A percentile compares a stretch with the other conserved stretches of the same genome.
These are phyloP conservation scores for Alopecurus myosuroides DNA, from an alignment of 176 grass and related monocot species.

Conservation along the genomic window DNA sequence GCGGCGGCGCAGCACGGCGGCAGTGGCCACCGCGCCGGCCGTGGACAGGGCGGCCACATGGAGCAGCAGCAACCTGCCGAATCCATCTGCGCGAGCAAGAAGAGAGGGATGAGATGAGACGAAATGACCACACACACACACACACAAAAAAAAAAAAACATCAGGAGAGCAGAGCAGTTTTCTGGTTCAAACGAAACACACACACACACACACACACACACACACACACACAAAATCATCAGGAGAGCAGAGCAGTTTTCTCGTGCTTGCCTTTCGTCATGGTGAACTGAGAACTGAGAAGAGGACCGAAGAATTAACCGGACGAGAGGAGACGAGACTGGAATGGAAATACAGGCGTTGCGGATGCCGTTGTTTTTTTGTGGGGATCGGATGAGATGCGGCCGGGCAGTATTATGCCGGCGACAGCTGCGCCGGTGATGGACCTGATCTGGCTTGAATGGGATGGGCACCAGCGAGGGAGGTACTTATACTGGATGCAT, in stretches of 20 bases:
- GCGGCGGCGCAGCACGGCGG: background rate
- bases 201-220: too few species aligned
- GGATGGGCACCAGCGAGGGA: background rate
- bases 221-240: background rate
- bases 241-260: background rate
- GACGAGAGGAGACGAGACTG: background rate
- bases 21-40: slow-evolving; percentile 1
- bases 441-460: background rate
- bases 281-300: background rate
- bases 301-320: background rate
- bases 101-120: background rate
- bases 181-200: too few species aligned
- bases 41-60: slow-evolving; percentile 29
- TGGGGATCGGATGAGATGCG: background rate
- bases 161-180: background rate
- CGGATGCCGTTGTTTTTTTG: background rate
- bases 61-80: slow-evolving; percentile 20
- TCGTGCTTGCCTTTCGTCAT: slow-evolving; percentile 23
- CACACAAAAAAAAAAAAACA: too few species aligned
- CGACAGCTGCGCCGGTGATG: background rate
- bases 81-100: slow-evolving; percentile 18
- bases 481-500: background rate
- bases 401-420: background rate
- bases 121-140: background rate
- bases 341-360: background rate